phyloP scores from a whole-genome alignment of 768 basidiomycete genomes.

The Tylopilus intermedius region DNA sequence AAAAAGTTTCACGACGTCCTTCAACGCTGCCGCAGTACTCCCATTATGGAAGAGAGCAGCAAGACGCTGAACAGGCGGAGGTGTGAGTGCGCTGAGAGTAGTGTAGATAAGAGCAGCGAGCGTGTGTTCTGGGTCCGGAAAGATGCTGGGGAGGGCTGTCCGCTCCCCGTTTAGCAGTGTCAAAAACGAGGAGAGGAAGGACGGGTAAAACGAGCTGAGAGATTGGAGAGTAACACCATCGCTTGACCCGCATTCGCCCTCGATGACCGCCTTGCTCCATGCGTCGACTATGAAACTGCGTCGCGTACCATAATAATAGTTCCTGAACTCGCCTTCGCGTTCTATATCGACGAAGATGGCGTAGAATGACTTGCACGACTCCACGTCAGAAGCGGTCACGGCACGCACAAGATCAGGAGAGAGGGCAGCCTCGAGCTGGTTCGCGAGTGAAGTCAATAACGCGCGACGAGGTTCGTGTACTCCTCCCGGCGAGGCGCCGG shows the following conservation, averaged over 20 bases:
- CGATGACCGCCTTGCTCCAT: conserved; percentile 63
- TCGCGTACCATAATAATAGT: conserved; percentile 89
- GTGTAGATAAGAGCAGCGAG: conserved; percentile 81
- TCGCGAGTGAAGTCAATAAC: conserved; percentile 88
- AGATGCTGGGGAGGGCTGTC: conserved; percentile 72
- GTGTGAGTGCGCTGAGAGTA: conserved; percentile 72
- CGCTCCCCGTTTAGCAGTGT: conserved; percentile 66
- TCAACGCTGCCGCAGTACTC: conserved; percentile 52
- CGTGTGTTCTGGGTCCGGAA: conserved; percentile 75
- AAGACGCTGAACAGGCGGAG: conserved; percentile 77
- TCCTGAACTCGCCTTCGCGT: conserved; percentile 86
- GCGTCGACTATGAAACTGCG: conserved; percentile 55
- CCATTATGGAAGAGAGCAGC: conserved; percentile 62
- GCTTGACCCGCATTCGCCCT: conserved; percentile 16
- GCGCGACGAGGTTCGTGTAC: conserved; percentile 75
- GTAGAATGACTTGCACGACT: conserved; percentile 72
- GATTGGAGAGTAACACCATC: conserved; percentile 29
- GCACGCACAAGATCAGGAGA: conserved; percentile 88
- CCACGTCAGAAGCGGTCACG: conserved; percentile 72
- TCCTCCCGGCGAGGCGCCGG: conserved; percentile 12
- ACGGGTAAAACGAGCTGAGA: conserved; percentile 65
- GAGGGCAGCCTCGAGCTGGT: conserved; percentile 89
- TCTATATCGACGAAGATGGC: conserved; percentile 88
- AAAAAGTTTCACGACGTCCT: conserved; percentile 66
- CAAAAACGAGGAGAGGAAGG: conserved; percentile 70